phyloP scores from a whole-genome alignment of 495 filamentous ascomycete species.

The Massariosphaeria phaeospora region DNA sequence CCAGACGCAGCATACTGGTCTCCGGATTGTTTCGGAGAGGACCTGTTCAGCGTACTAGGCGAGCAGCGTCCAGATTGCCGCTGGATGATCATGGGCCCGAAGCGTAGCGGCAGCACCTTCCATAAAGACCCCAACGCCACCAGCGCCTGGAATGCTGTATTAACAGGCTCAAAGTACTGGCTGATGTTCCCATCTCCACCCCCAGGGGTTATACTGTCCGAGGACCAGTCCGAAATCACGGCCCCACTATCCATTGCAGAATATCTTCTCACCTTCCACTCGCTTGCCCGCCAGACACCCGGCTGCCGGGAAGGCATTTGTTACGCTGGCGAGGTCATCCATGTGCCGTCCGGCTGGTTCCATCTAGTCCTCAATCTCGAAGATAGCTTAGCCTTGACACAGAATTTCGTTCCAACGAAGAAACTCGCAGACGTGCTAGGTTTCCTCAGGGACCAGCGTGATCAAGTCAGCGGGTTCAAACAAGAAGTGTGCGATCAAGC shows the following conservation, averaged over 20 bases:
- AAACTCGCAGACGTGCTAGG: constrained; percentile 70
- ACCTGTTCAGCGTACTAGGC: constrained; percentile 80
- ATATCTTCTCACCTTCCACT: constrained; percentile 88
- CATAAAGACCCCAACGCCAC: constrained; percentile 80
- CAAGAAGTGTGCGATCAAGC: constrained; percentile 63
- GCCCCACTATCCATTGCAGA: constrained; percentile 92
- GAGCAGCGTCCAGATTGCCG: constrained; percentile 76
- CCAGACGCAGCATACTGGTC: constrained; percentile 66
- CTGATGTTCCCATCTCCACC: constrained; percentile 86
- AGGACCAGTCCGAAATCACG: constrained; percentile 91
- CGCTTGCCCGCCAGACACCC: constrained; percentile 69
- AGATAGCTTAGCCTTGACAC: constrained; percentile 80
- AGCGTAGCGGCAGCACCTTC: constrained; percentile 87
- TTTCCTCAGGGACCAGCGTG: constrained; percentile 75
- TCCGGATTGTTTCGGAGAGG: constrained; percentile 82
- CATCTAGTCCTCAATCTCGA: constrained; percentile 90
- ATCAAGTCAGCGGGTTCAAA: constrained; percentile 82
- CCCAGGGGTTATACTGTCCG: constrained; percentile 86
- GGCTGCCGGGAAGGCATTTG: constrained; percentile 89
- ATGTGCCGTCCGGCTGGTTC: constrained; percentile 95
- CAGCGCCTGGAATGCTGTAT: constrained; percentile 93
- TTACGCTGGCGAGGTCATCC: constrained; percentile 78
- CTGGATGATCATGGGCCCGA: constrained; percentile 91
- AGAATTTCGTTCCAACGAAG: constrained; percentile 85
- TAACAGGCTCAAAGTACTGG: constrained; percentile 94